Conservation (phyloP, 2,329 filamentous ascomycete genomes). For the Arthrobotrys sphaeroides region DNA sequence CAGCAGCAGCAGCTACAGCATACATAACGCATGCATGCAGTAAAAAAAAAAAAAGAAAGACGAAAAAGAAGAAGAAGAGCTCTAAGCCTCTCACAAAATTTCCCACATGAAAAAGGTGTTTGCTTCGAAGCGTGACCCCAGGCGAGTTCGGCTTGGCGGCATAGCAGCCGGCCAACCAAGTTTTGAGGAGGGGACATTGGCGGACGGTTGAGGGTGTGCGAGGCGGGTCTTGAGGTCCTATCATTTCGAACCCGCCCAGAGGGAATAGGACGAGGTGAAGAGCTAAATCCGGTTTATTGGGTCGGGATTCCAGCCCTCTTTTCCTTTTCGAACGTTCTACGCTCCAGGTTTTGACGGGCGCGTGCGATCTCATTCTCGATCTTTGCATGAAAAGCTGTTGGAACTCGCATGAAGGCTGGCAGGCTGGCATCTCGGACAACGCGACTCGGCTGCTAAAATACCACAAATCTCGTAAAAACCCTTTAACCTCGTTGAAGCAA, state of each 20-base stretch:
- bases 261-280: background rate
- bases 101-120: slow-evolving; percentile 1
- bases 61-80: background rate
- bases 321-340: background rate
- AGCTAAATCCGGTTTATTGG: slow-evolving; percentile 14
- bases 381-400: no score
- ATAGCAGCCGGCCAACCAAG: background rate
- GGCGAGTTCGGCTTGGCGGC: slow-evolving; percentile 8
- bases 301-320: background rate
- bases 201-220: background rate
- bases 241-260: slow-evolving; percentile 3
- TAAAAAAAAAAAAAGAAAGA: background rate
- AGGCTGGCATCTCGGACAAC: background rate
- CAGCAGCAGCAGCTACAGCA: no score
- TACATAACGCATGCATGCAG: background rate
- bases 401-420: background rate
- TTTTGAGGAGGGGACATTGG: background rate
- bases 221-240: slow-evolving; percentile 16
- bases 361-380: no score
- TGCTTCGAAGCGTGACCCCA: slow-evolving; percentile 7
- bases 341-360: no score
- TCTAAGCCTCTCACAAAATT: background rate
- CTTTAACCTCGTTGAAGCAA: background rate
- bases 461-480: background rate
- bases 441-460: slow-evolving; percentile 4